Evolutionary conservation across 169 alveolate genomes (phyloP), one percentile per base, ranked within the genome.

Genomic region (Prorocentrum cordatum): DNA sequence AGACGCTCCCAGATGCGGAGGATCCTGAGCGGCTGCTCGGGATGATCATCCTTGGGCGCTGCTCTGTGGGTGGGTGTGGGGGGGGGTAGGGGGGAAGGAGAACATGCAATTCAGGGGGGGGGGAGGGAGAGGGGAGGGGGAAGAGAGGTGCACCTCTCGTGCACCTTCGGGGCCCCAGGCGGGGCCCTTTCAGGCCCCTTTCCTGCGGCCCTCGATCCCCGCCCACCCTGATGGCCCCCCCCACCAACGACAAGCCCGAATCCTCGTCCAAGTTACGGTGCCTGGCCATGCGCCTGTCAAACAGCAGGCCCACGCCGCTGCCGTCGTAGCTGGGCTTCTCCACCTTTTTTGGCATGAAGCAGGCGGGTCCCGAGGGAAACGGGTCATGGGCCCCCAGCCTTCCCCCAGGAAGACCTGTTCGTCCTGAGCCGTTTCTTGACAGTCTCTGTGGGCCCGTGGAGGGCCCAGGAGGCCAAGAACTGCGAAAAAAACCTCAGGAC

Each of bases 231-330:
- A 20, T 3, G 31, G 29, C 2, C n/a, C 26, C 88, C 88, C n/a
- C n/a, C n/a, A n/a, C n/a, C n/a, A n/a, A n/a, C n/a, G n/a, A n/a
- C n/a, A n/a, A n/a, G n/a, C n/a, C n/a, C n/a, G n/a, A n/a, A n/a
- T n/a, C n/a, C n/a, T n/a, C n/a, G n/a, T 77, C 88, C 45, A 77
- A 31, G 33, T 77, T 77, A 3, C 88, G 88, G 26, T 77, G 88
- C 36, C 38, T 62, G n/a, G 88, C 88, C 88, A 77, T 77, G 26
- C 31, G 67, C 26, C 42, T 59, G 38, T 77, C 88, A 32, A 47
- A 77, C 24, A 77, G 42, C 66, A 77, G 64, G 9, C 88, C 88
- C 42, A 77, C 88, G 24, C 32, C 68, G 32, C 59, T 77, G 31
- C 38, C 88, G 2, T 16, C 31, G 24, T 27, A 26, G 36, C 29